A percentile compares a stretch with the other conserved stretches of the same genome.
These are phyloP conservation scores for Alternaria triticina DNA, from an alignment of 2,329 filamentous ascomycete genomes.

Conservation along the genomic window DNA sequence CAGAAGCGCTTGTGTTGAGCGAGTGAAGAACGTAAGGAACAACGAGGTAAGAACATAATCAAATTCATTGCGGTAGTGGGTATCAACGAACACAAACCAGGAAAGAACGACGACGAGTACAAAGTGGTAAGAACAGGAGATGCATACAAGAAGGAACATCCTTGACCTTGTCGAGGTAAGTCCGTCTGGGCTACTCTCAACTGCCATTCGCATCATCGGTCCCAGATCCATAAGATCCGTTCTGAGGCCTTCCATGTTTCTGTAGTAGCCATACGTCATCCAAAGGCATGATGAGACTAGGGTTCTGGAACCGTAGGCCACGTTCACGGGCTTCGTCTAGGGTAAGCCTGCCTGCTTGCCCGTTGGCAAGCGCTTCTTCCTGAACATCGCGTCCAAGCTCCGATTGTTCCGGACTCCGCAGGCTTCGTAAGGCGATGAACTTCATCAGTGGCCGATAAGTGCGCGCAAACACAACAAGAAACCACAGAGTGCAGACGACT, in stretches of 20 bases:
- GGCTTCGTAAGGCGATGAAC: conserved; percentile 89
- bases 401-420: conserved; percentile 67
- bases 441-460: conserved; percentile 88
- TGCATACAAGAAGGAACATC: conserved; percentile 25
- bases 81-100: conserved; percentile 15
- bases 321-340: conserved; percentile 75
- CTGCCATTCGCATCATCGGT: conserved; percentile 25
- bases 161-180: conserved; percentile 2
- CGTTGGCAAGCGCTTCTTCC: conserved; percentile 36
- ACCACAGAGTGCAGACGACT: conserved; percentile 83
- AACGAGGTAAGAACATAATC: neutral
- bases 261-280: conserved; percentile 70
- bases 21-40: neutral
- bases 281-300: conserved; percentile 74
- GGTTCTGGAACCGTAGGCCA: conserved; percentile 76
- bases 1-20: neutral
- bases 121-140: conserved; percentile 11
- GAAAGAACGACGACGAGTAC: neutral
- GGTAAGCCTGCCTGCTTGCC: conserved; percentile 58
- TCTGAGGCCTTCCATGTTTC: conserved; percentile 32
- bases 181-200: conserved; percentile 2
- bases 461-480: conserved; percentile 78
- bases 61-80: conserved; percentile 8
- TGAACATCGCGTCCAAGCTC: conserved; percentile 57
- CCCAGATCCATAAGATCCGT: conserved; percentile 30